Evolutionary conservation across 768 basidiomycete genomes (phyloP).

Genomic region (Russula emetica): DNA sequence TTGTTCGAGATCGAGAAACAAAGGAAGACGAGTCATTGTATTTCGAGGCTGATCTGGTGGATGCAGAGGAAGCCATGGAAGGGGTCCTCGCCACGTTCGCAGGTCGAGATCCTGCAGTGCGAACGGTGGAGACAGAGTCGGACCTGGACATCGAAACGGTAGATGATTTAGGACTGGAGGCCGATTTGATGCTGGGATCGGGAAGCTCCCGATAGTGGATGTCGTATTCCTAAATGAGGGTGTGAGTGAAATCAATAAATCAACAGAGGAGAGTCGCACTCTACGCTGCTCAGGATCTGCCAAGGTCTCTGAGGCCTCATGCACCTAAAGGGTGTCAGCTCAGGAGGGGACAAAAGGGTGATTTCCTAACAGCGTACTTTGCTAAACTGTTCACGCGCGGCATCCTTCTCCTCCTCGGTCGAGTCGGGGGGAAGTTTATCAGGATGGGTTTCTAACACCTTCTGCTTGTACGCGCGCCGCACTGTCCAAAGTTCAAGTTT

Average conservation of each 20-base stretch:
- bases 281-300: slow-evolving; percentile 52
- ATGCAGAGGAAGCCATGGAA: slow-evolving; percentile 13
- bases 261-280: slow-evolving; percentile 36
- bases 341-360: slow-evolving; percentile 4
- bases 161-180: slow-evolving; percentile 14
- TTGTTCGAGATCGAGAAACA: slow-evolving; percentile 15
- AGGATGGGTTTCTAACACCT: slow-evolving; percentile 67
- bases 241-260: slow-evolving; percentile 1
- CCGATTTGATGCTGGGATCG: slow-evolving; percentile 19
- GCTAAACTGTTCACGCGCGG: slow-evolving; percentile 56
- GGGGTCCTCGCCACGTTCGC: slow-evolving; percentile 12
- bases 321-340: slow-evolving; percentile 44
- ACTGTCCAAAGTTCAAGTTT: slow-evolving; percentile 39
- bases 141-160: slow-evolving; percentile 20
- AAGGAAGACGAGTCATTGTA: background rate
- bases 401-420: slow-evolving; percentile 47
- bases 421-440: slow-evolving; percentile 60
- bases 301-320: slow-evolving; percentile 58
- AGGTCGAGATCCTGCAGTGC: slow-evolving; percentile 3
- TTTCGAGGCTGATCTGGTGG: slow-evolving; percentile 13
- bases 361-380: slow-evolving; percentile 41
- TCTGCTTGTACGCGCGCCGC: slow-evolving; percentile 62
- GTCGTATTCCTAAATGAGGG: slow-evolving; percentile 23
- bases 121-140: slow-evolving; percentile 15
- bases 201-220: slow-evolving; percentile 22